These are phyloP conservation scores for Vinca minor DNA, from an alignment of 257 asterid species.

Conservation along the genomic window DNA sequence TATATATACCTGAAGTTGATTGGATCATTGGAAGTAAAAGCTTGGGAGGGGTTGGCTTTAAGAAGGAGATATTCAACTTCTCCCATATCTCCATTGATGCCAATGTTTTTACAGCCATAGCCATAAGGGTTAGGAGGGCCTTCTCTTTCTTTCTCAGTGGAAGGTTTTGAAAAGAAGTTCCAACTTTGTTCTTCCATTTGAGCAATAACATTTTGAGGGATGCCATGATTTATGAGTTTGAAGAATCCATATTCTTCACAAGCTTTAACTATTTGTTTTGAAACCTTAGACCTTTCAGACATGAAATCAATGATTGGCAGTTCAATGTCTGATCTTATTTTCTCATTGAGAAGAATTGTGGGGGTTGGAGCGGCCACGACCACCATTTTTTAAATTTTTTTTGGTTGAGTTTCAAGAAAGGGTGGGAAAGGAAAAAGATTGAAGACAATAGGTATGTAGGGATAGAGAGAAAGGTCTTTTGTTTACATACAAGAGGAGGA, in stretches of 20 bases:
- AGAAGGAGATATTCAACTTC: slow-evolving; percentile 69
- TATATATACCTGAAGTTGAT: slow-evolving; percentile 61
- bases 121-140: no score
- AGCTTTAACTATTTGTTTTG: slow-evolving; percentile 47
- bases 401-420: no score
- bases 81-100: slow-evolving; percentile 64
- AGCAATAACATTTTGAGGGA: slow-evolving; percentile 37
- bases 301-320: slow-evolving; percentile 58
- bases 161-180: slow-evolving; percentile 47
- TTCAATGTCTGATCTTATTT: slow-evolving; percentile 36
- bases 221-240: slow-evolving; percentile 69
- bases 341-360: slow-evolving; percentile 28
- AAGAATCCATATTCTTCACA: slow-evolving; percentile 67
- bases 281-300: slow-evolving; percentile 27
- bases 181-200: slow-evolving; percentile 48
- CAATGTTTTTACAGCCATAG: slow-evolving; percentile 63
- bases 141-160: slow-evolving; percentile 43
- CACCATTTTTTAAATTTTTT: slow-evolving; percentile 12
- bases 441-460: no score
- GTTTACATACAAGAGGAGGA: no score
- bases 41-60: slow-evolving; percentile 26
- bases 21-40: no score
- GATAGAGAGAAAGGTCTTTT: slow-evolving; percentile 4
- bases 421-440: no score
- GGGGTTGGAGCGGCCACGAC: slow-evolving; percentile 27